Conservation (phyloP, 2,329 filamentous ascomycete species). For the Phialophora expanda region DNA sequence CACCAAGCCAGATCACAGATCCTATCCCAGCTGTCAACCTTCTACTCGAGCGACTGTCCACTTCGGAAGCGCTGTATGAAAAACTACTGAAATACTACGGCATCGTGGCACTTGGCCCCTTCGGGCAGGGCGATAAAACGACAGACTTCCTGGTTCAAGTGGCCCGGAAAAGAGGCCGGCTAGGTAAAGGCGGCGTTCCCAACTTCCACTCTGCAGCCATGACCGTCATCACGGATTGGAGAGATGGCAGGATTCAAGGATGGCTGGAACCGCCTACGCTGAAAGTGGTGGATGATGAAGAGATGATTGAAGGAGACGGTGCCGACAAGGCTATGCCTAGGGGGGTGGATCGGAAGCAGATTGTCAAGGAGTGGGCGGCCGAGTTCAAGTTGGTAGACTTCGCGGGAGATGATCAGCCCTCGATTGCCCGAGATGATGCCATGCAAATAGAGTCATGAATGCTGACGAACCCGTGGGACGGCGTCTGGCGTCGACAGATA, state of each 20-base stretch:
- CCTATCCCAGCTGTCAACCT: slow-evolving; percentile 84
- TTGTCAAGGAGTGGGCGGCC: slow-evolving; percentile 89
- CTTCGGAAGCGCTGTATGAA: slow-evolving; percentile 72
- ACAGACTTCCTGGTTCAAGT: slow-evolving; percentile 95
- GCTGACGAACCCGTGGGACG: slow-evolving; percentile 14
- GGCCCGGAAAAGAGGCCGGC: slow-evolving; percentile 84
- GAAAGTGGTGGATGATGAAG: slow-evolving; percentile 56
- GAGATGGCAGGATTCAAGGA: slow-evolving; percentile 91
- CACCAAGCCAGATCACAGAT: slow-evolving; percentile 92
- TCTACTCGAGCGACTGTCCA: slow-evolving; percentile 78
- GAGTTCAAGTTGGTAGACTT: slow-evolving; percentile 95
- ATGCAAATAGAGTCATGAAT: slow-evolving; percentile 45
- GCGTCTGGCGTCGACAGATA: slow-evolving; percentile 1
- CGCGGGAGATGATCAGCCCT: slow-evolving; percentile 69
- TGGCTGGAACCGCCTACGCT: slow-evolving; percentile 81
- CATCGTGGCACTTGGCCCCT: slow-evolving; percentile 75
- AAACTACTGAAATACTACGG: slow-evolving; percentile 85
- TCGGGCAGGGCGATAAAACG: slow-evolving; percentile 72
- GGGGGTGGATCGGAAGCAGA: slow-evolving; percentile 74
- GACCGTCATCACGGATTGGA: slow-evolving; percentile 94
- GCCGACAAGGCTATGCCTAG: slow-evolving; percentile 52
- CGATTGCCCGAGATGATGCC: slow-evolving; percentile 19
- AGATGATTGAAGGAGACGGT: slow-evolving; percentile 45
- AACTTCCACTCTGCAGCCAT: slow-evolving; percentile 88
- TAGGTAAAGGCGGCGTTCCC: slow-evolving; percentile 87